These are phyloP conservation scores for Escallonia herrerae DNA, from an alignment of 129 eudicot genomes.

Conservation along the genomic window DNA sequence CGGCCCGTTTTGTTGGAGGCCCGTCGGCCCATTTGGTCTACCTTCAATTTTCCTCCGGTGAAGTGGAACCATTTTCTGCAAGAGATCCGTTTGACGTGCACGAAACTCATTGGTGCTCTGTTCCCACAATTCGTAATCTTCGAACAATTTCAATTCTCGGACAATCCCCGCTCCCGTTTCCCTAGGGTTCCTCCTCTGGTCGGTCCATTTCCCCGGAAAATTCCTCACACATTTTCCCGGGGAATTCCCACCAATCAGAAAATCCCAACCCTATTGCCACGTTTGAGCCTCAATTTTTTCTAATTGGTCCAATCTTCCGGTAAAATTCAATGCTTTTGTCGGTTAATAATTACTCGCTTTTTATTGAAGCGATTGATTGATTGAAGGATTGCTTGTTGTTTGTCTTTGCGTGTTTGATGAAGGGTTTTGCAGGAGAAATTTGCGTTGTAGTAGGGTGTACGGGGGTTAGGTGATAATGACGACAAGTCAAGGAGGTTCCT, in stretches of 20 bases:
- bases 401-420: conserved; percentile 1
- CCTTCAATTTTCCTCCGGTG: conserved; percentile 36
- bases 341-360: background rate
- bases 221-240: conserved; percentile 27
- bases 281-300: background rate
- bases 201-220: conserved; percentile 34
- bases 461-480: conserved; percentile 34
- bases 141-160: conserved; percentile 7
- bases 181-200: conserved; percentile 10
- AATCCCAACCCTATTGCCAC: conserved; percentile 3
- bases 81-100: conserved; percentile 16
- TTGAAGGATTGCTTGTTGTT: background rate
- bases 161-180: conserved; percentile 8
- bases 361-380: background rate
- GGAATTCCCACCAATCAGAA: conserved; percentile 15
- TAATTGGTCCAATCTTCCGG: conserved; percentile 1
- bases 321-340: background rate
- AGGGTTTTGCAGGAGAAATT: background rate
- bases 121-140: background rate
- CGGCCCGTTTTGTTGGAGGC: no score
- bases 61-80: conserved; percentile 16
- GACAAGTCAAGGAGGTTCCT: conserved; percentile 60
- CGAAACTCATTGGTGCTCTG: background rate
- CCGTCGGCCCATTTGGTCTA: no score
- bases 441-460: background rate